Conservation (phyloP, 225 moss, liverwort and hornwort genomes). For the Pseudisothecium myosuroides region DNA sequence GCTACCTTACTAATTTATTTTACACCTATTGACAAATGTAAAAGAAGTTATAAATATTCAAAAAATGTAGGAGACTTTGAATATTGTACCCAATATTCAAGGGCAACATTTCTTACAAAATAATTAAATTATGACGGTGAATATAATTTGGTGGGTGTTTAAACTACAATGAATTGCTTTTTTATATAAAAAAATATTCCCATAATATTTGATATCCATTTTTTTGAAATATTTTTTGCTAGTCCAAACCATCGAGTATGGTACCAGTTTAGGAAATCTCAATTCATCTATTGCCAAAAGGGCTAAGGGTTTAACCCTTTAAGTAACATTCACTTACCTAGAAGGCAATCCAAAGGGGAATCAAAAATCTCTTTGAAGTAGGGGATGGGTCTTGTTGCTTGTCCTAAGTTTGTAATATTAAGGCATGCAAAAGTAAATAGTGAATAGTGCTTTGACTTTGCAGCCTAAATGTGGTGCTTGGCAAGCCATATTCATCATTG, state of each 20-base stretch:
- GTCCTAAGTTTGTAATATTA: background rate
- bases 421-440: background rate
- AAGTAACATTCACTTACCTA: background rate
- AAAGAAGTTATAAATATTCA: background rate
- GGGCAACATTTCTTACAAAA: background rate
- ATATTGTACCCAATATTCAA: fast-evolving
- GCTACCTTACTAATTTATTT: background rate
- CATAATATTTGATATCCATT: background rate
- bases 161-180: background rate
- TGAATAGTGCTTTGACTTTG: background rate
- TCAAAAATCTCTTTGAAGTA: background rate
- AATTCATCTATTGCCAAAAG: background rate
- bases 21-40: background rate
- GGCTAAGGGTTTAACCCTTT: fast-evolving
- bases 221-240: background rate
- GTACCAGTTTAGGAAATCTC: background rate
- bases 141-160: background rate
- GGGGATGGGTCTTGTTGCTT: background rate
- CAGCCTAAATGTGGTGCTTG: background rate
- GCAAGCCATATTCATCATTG: background rate
- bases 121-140: no score
- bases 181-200: background rate
- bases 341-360: fast-evolving
- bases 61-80: background rate
- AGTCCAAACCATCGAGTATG: fast-evolving